phyloP scores from a whole-genome alignment of 2,329 filamentous ascomycete species.

The Penicillium sp. region DNA sequence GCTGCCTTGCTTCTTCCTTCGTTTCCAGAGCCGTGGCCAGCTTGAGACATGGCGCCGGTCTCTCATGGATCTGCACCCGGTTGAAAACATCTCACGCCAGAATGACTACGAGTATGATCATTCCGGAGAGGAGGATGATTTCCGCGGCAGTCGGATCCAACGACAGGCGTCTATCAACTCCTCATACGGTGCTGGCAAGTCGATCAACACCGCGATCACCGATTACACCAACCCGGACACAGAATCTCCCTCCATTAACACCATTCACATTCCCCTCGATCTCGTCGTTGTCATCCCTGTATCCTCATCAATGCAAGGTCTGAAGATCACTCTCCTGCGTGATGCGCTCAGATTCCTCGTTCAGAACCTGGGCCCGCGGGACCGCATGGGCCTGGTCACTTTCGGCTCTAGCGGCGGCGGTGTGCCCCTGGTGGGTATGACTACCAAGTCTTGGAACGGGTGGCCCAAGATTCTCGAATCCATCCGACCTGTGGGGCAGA shows the following conservation, averaged over 20 bases:
- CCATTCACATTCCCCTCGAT: conserved; percentile 85
- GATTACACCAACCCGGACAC: conserved; percentile 78
- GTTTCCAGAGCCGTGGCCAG: conserved; percentile 76
- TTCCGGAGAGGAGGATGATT: conserved; percentile 90
- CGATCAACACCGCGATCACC: conserved; percentile 82
- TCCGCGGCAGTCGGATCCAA: conserved; percentile 60
- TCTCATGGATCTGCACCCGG: conserved; percentile 76
- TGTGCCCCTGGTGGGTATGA: conserved; percentile 97
- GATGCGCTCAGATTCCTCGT: conserved; percentile 94
- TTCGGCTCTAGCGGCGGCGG: conserved; percentile 94
- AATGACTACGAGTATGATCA: conserved; percentile 78
- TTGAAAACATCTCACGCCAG: conserved; percentile 63
- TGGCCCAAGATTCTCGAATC: conserved; percentile 85
- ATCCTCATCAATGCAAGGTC: conserved; percentile 98
- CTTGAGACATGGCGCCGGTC: conserved; percentile 89
- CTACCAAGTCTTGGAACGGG: conserved; percentile 87
- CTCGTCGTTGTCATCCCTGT: conserved; percentile 96
- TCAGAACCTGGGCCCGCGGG: conserved; percentile 81
- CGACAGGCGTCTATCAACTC: conserved; percentile 82
- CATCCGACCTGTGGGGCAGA: conserved; percentile 91
- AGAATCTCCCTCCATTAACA: conserved; percentile 61
- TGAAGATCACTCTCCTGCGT: conserved; percentile 92
- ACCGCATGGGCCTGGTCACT: conserved; percentile 95
- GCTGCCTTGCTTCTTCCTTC: conserved; percentile 89
- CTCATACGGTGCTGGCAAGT: conserved; percentile 77